Base-by-base conservation (phyloP, 257 asterid species). In the Paraleonurus japonicus region DNA sequence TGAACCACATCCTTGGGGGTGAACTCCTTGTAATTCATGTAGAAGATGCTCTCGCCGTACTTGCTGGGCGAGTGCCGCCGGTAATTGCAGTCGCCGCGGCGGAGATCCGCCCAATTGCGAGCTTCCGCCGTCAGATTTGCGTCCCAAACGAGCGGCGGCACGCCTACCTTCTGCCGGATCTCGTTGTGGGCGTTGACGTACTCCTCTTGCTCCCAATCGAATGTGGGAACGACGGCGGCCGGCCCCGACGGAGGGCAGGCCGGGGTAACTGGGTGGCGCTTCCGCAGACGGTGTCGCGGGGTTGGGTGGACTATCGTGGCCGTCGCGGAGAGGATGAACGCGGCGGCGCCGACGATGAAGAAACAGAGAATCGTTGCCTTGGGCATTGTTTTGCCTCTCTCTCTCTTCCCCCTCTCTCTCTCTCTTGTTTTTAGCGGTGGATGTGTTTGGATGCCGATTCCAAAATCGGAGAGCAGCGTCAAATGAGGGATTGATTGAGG, bases 31-130 rank as follows among this genome's bases (percentile, higher is more conserved):
- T 90, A 90, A 28, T 37, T 70, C 86, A 79, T 85, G 86, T 76
- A 85, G 55, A 60, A 86, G 3, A 82, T 85, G 81, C 83, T 90
- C 80, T 88, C 97, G 9, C 92, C 92, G 61, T 78, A 75, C 0
- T 2, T 60, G 32, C 73, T 76, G 2, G 23, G 3, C 0, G 96
- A 90, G 70, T 90, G 93, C 0, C 7, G 33, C n/a, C 93, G 79
- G 82, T 74, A 84, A 32, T 80, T 41, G 92, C 94, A 89, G 68
- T 85, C 88, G 0, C 12, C 19, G 61, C 74, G 79, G 28, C 88
- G 89, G 6, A 58, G 51, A 69, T 23, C n/a, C 2, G 88, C 93
- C 92, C 90, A 88, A 0, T 74, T 33, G 8, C 70, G 85, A 1
- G 96, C 82, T 7, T 17, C 51, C 7, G 76, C 69, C 19, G 95